phyloP scores from a whole-genome alignment of 768 basidiomycete genomes.

The Rhizopogon vesiculosus region DNA sequence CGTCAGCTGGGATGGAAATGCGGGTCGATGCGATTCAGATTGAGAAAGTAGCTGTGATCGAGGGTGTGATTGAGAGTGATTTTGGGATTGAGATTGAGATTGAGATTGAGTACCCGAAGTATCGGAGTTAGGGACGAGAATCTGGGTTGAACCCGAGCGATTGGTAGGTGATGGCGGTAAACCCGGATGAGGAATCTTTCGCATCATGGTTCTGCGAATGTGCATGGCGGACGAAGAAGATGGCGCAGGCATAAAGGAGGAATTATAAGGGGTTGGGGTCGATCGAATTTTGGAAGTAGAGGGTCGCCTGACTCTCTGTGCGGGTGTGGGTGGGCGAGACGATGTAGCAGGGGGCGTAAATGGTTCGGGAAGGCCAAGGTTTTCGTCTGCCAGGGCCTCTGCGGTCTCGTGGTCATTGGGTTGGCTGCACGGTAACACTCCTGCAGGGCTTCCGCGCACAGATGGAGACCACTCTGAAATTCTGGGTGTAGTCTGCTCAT shows the following conservation, averaged over 20 bases:
- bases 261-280: background rate
- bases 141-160: slow-evolving; percentile 31
- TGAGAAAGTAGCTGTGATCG: slow-evolving; percentile 7
- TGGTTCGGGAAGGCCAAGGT: background rate
- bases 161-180: slow-evolving; percentile 27
- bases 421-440: background rate
- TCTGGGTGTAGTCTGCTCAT: slow-evolving; percentile 19
- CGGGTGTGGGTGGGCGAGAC: slow-evolving; percentile 24
- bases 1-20: slow-evolving; percentile 14
- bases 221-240: slow-evolving; percentile 5
- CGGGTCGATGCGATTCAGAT: slow-evolving; percentile 4
- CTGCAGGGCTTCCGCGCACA: slow-evolving; percentile 12
- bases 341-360: slow-evolving; percentile 3
- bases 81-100: slow-evolving; percentile 22
- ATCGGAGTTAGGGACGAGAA: slow-evolving; percentile 57
- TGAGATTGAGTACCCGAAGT: slow-evolving; percentile 33
- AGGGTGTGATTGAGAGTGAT: slow-evolving; percentile 20
- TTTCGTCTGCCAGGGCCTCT: slow-evolving; percentile 11
- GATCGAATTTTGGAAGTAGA: background rate
- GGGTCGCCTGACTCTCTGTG: slow-evolving; percentile 16
- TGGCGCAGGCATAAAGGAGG: slow-evolving; percentile 5
- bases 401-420: background rate
- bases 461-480: slow-evolving; percentile 25
- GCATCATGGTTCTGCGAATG: slow-evolving; percentile 26
- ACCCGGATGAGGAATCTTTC: slow-evolving; percentile 44